A percentile compares a stretch with the other conserved stretches of the same genome.
phyloP scores from a whole-genome alignment of 345 rosid species.

The Eucalyptus brandiana region DNA sequence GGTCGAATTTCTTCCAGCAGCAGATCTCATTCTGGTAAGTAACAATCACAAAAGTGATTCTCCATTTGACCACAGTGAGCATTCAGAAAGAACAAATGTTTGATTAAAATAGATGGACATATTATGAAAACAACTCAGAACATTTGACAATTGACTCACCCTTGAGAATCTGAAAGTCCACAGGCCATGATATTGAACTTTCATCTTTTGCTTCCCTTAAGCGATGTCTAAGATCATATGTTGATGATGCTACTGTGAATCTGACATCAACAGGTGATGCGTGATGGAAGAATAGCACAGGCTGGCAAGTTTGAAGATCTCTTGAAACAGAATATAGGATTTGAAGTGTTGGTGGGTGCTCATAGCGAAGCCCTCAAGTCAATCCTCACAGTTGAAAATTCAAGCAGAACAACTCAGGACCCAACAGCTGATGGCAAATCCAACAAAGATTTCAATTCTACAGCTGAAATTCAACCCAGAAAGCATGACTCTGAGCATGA shows the following conservation, averaged over 20 bases:
- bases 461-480: constrained; percentile 12
- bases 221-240: background rate
- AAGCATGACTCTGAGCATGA: constrained; percentile 46
- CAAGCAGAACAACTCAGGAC: constrained; percentile 35
- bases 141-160: background rate
- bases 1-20: constrained; percentile 95
- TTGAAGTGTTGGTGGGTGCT: constrained; percentile 87
- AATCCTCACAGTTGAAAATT: constrained; percentile 44
- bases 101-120: background rate
- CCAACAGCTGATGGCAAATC: constrained; percentile 14
- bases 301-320: constrained; percentile 75
- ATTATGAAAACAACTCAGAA: background rate
- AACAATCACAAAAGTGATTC: background rate
- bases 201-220: background rate
- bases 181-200: background rate
- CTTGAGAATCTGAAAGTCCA: background rate
- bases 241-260: background rate
- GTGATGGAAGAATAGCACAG: constrained; percentile 78
- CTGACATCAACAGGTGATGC: constrained; percentile 57
- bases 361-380: constrained; percentile 74
- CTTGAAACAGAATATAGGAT: constrained; percentile 68
- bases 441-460: constrained; percentile 15
- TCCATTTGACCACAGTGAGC: background rate
- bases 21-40: constrained; percentile 87
- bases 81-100: background rate